Percentiles rank a stretch among this genome's conserved stretches.
Evolutionary conservation across 768 basidiomycete genomes (phyloP).

Genomic region (Suillus bovinus): DNA sequence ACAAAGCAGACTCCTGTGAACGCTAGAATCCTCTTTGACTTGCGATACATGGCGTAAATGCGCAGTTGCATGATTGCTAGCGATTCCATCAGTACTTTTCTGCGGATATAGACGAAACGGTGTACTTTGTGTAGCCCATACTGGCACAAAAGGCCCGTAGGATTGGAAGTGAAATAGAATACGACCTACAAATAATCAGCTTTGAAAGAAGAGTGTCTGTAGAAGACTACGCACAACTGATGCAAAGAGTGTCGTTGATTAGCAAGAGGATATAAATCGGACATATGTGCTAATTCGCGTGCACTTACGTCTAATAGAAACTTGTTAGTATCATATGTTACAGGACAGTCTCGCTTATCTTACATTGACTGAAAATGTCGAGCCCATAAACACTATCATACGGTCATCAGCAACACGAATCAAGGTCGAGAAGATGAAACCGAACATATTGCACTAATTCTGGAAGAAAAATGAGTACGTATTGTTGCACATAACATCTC

Average conservation of each 20-base stretch:
- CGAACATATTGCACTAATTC: conserved; percentile 10
- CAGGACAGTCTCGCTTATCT: neutral
- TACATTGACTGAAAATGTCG: conserved; percentile 11
- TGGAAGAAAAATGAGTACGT: conserved; percentile 1
- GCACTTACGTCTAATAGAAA: conserved; percentile 6
- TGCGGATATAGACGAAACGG: neutral
- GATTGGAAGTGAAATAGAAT: conserved; percentile 12
- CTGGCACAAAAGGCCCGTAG: conserved; percentile 10
- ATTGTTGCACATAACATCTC: neutral
- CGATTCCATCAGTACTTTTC: neutral
- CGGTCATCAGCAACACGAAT: neutral
- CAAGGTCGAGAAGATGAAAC: neutral
- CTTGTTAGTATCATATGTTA: neutral
- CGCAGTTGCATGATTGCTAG: conserved; percentile 15
- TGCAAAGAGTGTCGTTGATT: neutral
- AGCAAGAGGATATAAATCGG: neutral
- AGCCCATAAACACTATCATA: conserved; percentile 8
- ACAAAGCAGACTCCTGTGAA: conserved; percentile 5
- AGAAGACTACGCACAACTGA: neutral
- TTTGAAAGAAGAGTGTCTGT: neutral
- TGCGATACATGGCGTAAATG: conserved; percentile 13
- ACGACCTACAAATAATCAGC: conserved; percentile 3
- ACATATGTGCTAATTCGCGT: neutral
- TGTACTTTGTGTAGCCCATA: conserved; percentile 13
- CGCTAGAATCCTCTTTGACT: conserved; percentile 9